Evolutionary conservation across 306 rosid genomes (phyloP), one percentile per base, ranked within the genome.

Genomic region (Styphnolobium japonicum): DNA sequence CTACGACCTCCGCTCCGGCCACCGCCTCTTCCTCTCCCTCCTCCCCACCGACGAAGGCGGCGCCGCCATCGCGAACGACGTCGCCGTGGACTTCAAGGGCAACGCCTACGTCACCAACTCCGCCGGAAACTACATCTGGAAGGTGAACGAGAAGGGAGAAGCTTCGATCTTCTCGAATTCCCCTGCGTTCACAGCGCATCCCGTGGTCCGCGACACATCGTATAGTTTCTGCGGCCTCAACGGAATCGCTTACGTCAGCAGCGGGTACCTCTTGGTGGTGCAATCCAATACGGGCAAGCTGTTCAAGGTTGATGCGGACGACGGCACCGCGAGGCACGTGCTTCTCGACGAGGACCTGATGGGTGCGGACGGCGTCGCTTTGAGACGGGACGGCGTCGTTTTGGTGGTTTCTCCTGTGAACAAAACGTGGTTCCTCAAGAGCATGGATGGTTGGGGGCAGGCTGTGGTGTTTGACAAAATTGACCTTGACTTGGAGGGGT

Each of bases 71-170:
- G 90, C 98, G 1, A 94, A 91, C 87, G 97, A 42, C 85, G 95
- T 94, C 33, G 85, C 97, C 0, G 92, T 71, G 14, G 96, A 91
- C 63, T 79, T 62, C 89, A 75, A 68, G 5, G 98, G 97, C 8
- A 91, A 91, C 88, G 97, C 98, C 3, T 94, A 85, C 82, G 92
- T 92, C 40, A 94, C 98, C 25, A 91, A 92, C 84, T 48, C 97
- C 0, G 86, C 15, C 1, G 89, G 79, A 2, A 92, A 94, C 78
- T 82, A 52, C 86, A 91, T 94, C 80, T 92, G 98, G 97, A 92
- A 91, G 39, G 94, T 94, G 7, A 87, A 88, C 77, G 12, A 6
- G 0, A 12, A 52, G 23, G 93, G 95, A 10, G 87, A 87, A 33
- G 86, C 97, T n/a, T 81, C 85, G 29, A 86, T 94, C 73, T 84